Evolutionary conservation across 1,139 yeast species (phyloP), one percentile per base, ranked within the genome.

Genomic region (Candida dubliniensis): DNA sequence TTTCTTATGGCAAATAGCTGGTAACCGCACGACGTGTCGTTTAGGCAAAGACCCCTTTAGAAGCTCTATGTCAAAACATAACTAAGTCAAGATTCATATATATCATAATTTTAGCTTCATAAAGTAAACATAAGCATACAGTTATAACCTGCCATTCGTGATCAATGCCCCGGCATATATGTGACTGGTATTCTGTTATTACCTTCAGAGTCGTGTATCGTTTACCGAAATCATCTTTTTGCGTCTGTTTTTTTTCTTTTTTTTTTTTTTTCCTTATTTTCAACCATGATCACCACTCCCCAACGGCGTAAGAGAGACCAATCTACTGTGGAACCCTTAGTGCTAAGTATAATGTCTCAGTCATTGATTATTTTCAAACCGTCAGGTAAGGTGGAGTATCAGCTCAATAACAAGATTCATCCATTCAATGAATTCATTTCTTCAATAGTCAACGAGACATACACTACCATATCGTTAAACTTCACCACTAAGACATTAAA

Each of bases 371-470:
- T 74, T 31, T 74, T 71, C 48, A 56, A 58, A 37, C 61, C 68
- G 8, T 67, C 74, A 0, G 78, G 78, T 2, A 58, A 55, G 43
- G 60, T 73, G 5, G 63, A 60, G 40, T 73, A 71, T 53, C 76
- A 66, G 51, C 60, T 52, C 52, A 71, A 72, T 50, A 63, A 50
- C 46, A 71, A 69, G 49, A 57, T 64, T 36, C 58, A 63, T 27
- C 75, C 76, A 1, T 74, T 74, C 57, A 74, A 74, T 52, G 77
- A 70, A 37, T 61, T 69, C 43, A 62, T 74, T 31, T 56, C 64
- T 36, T 52, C 60, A 27, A 53, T 72, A n/a, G 75, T 72, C 36
- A 69, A 70, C 47, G 76, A 71, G 39, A 59, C 71, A 8, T 59
- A 53, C 38, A 55, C 55, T 5, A 69, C 61, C 40, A 57, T 71